These are phyloP conservation scores for Pseudophaeomoniella oleicola DNA, from an alignment of 2,329 filamentous ascomycete genomes.

Conservation along the genomic window DNA sequence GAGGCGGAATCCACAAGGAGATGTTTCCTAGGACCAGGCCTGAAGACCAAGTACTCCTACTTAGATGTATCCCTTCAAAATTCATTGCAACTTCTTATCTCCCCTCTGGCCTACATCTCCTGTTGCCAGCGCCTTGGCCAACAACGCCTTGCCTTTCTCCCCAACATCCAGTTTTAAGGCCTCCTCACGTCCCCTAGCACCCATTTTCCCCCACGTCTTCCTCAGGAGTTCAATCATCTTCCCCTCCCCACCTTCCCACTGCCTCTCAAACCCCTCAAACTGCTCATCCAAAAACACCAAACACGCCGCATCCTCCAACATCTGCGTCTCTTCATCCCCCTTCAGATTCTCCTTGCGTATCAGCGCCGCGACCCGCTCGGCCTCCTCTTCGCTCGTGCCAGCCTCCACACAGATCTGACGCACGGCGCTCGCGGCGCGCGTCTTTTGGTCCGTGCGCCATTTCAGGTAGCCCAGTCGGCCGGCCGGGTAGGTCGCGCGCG, in stretches of 20 bases:
- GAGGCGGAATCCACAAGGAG: too few relatives aligned
- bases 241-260: slow-evolving; percentile 56
- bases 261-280: slow-evolving; percentile 65
- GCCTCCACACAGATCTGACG: slow-evolving; percentile 35
- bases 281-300: slow-evolving; percentile 80
- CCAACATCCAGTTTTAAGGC: slow-evolving; percentile 54
- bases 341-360: slow-evolving; percentile 65
- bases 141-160: slow-evolving; percentile 45
- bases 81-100: too few relatives aligned
- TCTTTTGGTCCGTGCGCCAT: slow-evolving; percentile 65
- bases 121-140: slow-evolving; percentile 43
- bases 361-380: slow-evolving; percentile 50
- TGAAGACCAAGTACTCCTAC: too few relatives aligned
- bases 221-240: slow-evolving; percentile 30
- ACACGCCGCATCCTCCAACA: slow-evolving; percentile 73
- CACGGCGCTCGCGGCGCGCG: slow-evolving; percentile 52
- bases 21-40: too few relatives aligned
- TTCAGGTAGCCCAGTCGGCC: slow-evolving; percentile 61
- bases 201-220: slow-evolving; percentile 12
- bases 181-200: slow-evolving; percentile 11
- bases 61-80: too few relatives aligned
- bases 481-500: slow-evolving; percentile 57
- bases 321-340: slow-evolving; percentile 52
- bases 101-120: slow-evolving; percentile 1
- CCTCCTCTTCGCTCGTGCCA: slow-evolving; percentile 38